A percentile compares a stretch with the other conserved stretches of the same genome.
Conservation (phyloP, 768 basidiomycete genomes). For the Lyophyllum semitale region DNA sequence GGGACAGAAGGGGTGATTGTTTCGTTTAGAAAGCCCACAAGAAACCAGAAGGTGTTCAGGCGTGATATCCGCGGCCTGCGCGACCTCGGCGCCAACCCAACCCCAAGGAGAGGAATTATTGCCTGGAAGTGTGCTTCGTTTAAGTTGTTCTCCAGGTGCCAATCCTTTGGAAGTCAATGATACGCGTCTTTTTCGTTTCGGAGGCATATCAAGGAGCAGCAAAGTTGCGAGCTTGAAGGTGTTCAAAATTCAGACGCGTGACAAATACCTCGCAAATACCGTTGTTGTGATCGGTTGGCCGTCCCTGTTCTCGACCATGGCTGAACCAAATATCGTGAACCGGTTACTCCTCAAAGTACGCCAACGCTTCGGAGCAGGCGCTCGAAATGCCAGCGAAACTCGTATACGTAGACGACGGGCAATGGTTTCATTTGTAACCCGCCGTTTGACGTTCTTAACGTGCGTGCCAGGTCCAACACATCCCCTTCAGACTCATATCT, state of each 20-base stretch:
- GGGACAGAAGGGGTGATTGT: constrained; percentile 51
- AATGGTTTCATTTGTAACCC: constrained; percentile 33
- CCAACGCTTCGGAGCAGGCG: constrained; percentile 16
- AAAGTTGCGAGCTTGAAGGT: constrained; percentile 10
- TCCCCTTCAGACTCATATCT: not conserved
- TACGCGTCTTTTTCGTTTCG: constrained; percentile 59
- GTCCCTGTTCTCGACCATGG: not conserved
- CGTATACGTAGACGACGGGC: constrained; percentile 50
- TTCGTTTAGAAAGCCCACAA: constrained; percentile 64
- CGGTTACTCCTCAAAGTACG: constrained; percentile 21
- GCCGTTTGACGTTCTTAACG: constrained; percentile 37
- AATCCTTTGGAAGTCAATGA: constrained; percentile 52
- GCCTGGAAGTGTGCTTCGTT: constrained; percentile 52
- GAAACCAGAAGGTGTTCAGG: constrained; percentile 64
- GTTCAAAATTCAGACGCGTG: constrained; percentile 11
- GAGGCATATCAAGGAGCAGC: constrained; percentile 41
- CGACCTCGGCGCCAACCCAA: constrained; percentile 76
- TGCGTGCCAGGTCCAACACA: constrained; percentile 19
- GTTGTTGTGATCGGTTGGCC: not conserved
- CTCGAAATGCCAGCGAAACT: constrained; percentile 31
- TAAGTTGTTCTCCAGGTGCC: constrained; percentile 62
- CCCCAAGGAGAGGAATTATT: constrained; percentile 62
- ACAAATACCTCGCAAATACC: too few species aligned
- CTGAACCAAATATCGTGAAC: constrained; percentile 4
- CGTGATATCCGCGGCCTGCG: constrained; percentile 58